Base-by-base conservation (phyloP, 169 alveolate species). In the Theileria annulata region DNA sequence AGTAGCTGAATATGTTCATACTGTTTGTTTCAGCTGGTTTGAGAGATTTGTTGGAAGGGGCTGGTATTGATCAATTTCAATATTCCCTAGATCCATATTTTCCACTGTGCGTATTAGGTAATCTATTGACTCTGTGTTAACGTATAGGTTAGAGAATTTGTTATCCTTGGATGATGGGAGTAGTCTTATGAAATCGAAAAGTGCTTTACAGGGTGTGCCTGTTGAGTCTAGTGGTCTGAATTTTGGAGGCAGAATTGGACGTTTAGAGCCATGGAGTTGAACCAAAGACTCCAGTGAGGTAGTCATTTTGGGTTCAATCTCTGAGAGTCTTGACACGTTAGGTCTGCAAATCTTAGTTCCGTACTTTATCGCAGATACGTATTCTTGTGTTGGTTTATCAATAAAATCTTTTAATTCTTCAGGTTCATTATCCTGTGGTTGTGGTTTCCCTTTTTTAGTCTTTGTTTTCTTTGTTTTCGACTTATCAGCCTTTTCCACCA, bases 151-250 rank as follows among this genome's bases (percentile, higher is more conserved):
- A 37, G 88, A 73, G 63, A 80, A 80, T 77, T 27, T 48, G n/a
- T 31, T 23, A 21, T 15, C 58, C 33, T 21, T 59, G 49, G 83
- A 64, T 3, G 81, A 62, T 17, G 89, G 89, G 51, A 82, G 80
- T 37, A 82, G 70, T 28, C 89, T 47, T 23, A 82, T 49, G 31
- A 82, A 63, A 86, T 82, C 89, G 62, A 82, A 82, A n/a, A 82
- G 71, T 37, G 77, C 75, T 80, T 82, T 82, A 58, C 80, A 79
- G n/a, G 89, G 89, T 0, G 89, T 82, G 25, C 79, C 86, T 17
- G 76, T 69, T 13, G 87, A 5, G 51, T 82, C 89, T 31, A 82
- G 42, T 23, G 89, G 30, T 47, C 77, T 59, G 48, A 51, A 74
- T 42, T 17, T 47, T 28, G 88, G 81, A n/a, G 89, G 89, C 21